Base-by-base conservation (phyloP, 345 rosid genomes). In the Eucalyptus rudis region DNA sequence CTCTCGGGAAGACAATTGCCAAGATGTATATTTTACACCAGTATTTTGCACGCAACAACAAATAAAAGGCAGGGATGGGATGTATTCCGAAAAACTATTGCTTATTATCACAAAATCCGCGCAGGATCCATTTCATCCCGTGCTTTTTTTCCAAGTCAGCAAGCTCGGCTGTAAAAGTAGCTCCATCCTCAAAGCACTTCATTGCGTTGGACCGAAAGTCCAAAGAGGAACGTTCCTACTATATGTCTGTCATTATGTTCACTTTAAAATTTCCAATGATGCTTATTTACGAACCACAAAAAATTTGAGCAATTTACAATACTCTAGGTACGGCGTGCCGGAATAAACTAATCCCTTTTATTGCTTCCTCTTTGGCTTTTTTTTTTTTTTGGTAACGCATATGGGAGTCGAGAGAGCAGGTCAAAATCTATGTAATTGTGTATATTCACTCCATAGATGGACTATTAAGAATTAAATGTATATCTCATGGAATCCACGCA, bases 1-100 rank as follows among this genome's bases (percentile, higher is more conserved):
- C 7, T 17, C 7, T 17, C 3, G 0, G 7, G 7, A 33, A 33
- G 7, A 25, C 2, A 19, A 68, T 33, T 33, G 25, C 4, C 6
- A 3, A 19, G 10, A 68, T 33, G 7, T 33, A 68, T 33, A 68
- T 68, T 17, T 3, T 8, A 17, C 24, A 33, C 7, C 7, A 7
- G 24, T 33, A 17, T 9, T 68, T 33, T 9, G 24, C 44, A 17
- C 44, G 16, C 24, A 10, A 9, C 24, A 16, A 17, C 12, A 16
- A 8, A 33, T 68, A 33, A 33, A 68, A 33, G 24, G 24, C 3
- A 33, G 7, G 24, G 7, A 14, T 7, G 1, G 10, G 36, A 64
- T 64, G 36, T n/a, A n/a, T 64, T 64, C 36, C 5, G 1, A 6
- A n/a, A n/a, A 64, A 64, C 16, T n/a, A n/a, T 64, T 64, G 17